phyloP scores from a whole-genome alignment of 1,139 yeast genomes.

The Debaryomyces coudertii region DNA sequence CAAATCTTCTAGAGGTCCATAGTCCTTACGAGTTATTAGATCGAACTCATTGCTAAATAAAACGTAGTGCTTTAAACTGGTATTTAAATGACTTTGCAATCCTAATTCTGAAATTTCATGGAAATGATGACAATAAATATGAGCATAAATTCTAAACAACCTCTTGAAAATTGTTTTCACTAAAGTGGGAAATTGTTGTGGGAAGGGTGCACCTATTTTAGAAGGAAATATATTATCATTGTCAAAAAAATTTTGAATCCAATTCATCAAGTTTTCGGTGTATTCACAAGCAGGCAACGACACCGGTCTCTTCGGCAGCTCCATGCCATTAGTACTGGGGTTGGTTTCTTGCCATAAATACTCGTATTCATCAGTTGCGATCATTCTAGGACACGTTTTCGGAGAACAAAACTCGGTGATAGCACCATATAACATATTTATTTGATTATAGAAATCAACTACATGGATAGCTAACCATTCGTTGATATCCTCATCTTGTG shows the following conservation, averaged over 20 bases:
- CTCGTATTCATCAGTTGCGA: slow-evolving; percentile 95
- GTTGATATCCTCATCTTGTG: slow-evolving; percentile 87
- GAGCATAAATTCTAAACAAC: slow-evolving; percentile 94
- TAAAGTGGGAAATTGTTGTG: slow-evolving; percentile 67
- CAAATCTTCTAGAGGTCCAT: slow-evolving; percentile 88
- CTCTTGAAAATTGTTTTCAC: slow-evolving; percentile 88
- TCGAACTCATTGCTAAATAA: slow-evolving; percentile 83
- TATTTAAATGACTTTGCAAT: slow-evolving; percentile 87
- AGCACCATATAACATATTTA: slow-evolving; percentile 94
- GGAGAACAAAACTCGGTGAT: slow-evolving; percentile 97
- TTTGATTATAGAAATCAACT: slow-evolving; percentile 89
- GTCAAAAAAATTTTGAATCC: slow-evolving; percentile 91
- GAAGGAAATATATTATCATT: slow-evolving; percentile 90
- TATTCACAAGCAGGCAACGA: slow-evolving; percentile 89
- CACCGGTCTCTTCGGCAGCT: slow-evolving; percentile 55
- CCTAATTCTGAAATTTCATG: slow-evolving; percentile 93
- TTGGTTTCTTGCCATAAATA: slow-evolving; percentile 89
- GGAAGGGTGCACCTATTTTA: slow-evolving; percentile 84
- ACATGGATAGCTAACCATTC: slow-evolving; percentile 98
- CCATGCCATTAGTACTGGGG: slow-evolving; percentile 44
- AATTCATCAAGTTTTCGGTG: slow-evolving; percentile 87
- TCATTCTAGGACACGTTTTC: slow-evolving; percentile 89
- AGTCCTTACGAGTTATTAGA: slow-evolving; percentile 76
- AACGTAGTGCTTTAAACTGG: slow-evolving; percentile 92
- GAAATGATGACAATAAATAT: slow-evolving; percentile 95